These are phyloP conservation scores for Trichoderma arundinaceum DNA, from an alignment of 2,329 filamentous ascomycete species.

Conservation along the genomic window DNA sequence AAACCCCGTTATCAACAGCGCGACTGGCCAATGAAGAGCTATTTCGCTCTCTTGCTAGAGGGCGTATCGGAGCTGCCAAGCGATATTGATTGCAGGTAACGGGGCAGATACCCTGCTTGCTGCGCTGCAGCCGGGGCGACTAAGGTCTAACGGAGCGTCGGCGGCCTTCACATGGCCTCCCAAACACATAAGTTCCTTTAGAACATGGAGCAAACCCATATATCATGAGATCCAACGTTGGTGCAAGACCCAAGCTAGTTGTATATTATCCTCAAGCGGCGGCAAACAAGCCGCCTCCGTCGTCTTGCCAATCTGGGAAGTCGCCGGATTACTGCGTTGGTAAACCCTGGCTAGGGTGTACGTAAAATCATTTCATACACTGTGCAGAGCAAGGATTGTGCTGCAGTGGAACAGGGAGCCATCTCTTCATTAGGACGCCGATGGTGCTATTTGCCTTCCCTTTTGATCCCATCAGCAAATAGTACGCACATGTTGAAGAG, in stretches of 20 bases:
- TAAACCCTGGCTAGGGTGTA: neutral
- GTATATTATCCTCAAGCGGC: neutral
- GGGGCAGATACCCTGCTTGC: neutral
- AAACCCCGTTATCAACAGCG: neutral
- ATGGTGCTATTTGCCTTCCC: neutral
- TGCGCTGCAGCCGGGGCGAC: neutral
- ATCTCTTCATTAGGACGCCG: neutral
- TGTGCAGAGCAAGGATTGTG: neutral
- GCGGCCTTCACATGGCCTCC: constrained; percentile 8
- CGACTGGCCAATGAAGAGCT: neutral
- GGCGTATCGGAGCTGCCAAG: constrained; percentile 6
- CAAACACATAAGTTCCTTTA: constrained; percentile 13
- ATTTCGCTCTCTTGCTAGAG: neutral
- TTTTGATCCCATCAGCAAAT: neutral
- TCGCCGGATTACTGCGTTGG: neutral
- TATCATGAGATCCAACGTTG: constrained; percentile 1
- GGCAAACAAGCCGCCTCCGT: neutral
- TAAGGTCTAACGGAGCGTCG: neutral
- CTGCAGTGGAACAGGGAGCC: neutral
- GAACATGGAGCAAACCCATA: neutral
- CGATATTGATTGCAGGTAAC: neutral
- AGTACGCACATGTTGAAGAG: neutral
- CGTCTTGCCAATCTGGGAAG: neutral
- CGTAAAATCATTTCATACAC: neutral
- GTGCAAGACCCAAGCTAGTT: neutral